Base-by-base conservation (phyloP, 495 filamentous ascomycete genomes). In the Hypoxylon lenormandii region DNA sequence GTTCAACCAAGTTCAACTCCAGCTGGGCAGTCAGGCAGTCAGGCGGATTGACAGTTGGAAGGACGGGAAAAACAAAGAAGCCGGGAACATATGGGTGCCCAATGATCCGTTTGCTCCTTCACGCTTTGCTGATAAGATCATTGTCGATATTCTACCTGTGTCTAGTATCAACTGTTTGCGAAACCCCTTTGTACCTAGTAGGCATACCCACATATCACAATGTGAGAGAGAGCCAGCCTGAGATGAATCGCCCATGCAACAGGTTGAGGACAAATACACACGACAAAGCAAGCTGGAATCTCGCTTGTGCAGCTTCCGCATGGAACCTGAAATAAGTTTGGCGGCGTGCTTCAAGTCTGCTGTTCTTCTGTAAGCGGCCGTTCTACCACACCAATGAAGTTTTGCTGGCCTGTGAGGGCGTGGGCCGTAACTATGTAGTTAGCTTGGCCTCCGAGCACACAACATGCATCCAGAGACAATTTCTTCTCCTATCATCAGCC, bases 101-200 rank as follows among this genome's bases (percentile, higher is more conserved):
- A 26, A 1, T 13, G n/a, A 45, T 49, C 21, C 42, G 28, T 36
- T 30, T 37, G 33, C 6, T 68, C 26, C 49, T 53, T 53, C 59
- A 58, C 47, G 33, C 60, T 55, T 59, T 60, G 42, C 59, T 19
- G 46, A 53, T 45, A 22, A 47, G 8, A 37, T 42, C 36, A 19
- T 50, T 57, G 37, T 40, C 22, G 26, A 57, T 26, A 26, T 59
- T 49, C 57, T 22, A 57, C 18, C 48, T 58, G 22, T 57, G 28
- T 18, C n/a, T 53, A 49, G 16, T 26, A 26, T 43, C 37, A 54
- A 23, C 51, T 70, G 60, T 70, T 65, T 61, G 55, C 56, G 60
- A 64, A 60, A 7, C 47, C 37, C 53, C 60, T 64, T 70, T 64
- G 66, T 70, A 60, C 13, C 40, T 21, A 56, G 12, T 38, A 61